phyloP scores from a whole-genome alignment of 306 rosid species.

The Cicer bijugum region DNA sequence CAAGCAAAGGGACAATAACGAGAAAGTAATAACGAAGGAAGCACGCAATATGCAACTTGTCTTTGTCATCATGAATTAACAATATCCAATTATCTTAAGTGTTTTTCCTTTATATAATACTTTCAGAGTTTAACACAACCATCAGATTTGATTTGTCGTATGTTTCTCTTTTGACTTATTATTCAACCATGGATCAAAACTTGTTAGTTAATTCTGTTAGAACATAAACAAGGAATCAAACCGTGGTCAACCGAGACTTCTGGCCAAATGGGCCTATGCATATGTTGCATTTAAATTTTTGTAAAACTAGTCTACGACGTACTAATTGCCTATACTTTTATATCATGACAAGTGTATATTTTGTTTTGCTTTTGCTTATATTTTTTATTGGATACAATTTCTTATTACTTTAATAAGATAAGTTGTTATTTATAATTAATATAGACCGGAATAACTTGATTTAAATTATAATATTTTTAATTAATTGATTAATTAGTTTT shows the following conservation, averaged over 20 bases:
- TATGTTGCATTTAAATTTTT: not conserved
- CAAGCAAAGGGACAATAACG: constrained; percentile 13
- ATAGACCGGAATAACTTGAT: too few relatives aligned
- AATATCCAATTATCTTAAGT: not conserved
- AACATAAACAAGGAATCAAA: not conserved
- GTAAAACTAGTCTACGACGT: too few relatives aligned
- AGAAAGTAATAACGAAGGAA: constrained; percentile 6
- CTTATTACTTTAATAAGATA: too few relatives aligned
- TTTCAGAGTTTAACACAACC: not conserved
- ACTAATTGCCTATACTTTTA: too few relatives aligned
- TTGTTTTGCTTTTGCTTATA: too few relatives aligned
- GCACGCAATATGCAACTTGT: not conserved
- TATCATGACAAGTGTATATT: too few relatives aligned
- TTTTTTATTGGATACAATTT: too few relatives aligned
- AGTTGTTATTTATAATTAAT: too few relatives aligned
- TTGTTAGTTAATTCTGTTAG: constrained; percentile 14
- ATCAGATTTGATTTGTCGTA: not conserved
- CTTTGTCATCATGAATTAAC: not conserved
- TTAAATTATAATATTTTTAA: too few relatives aligned
- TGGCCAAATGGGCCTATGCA: not conserved
- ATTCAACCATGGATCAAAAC: not conserved
- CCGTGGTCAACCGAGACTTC: not conserved
- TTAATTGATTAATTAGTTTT: too few relatives aligned
- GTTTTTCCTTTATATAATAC: not conserved
- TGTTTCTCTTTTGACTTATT: constrained; percentile 39